Conservation (phyloP, 1,284 basidiomycete genomes). For the Sanghuangporus sanghuang region DNA sequence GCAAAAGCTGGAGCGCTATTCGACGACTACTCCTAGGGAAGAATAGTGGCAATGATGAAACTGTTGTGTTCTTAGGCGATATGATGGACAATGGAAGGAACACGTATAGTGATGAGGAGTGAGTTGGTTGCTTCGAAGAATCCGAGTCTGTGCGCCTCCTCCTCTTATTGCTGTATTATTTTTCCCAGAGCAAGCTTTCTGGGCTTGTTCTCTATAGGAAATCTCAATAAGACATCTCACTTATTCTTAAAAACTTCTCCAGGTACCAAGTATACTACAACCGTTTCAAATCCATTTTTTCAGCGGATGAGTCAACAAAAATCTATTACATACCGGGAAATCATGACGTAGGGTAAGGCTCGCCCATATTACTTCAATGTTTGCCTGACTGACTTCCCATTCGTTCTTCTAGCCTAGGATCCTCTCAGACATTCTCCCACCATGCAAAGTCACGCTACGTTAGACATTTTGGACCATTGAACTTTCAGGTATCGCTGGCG, state of each 20-base stretch:
- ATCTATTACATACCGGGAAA: slow-evolving; percentile 80
- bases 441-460: slow-evolving; percentile 58
- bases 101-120: slow-evolving; percentile 59
- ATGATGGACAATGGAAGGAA: slow-evolving; percentile 70
- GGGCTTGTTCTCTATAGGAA: neutral
- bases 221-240: neutral
- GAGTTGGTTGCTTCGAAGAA: slow-evolving; percentile 28
- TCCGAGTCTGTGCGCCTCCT: neutral
- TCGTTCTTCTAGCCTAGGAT: slow-evolving; percentile 45
- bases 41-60: slow-evolving; percentile 31
- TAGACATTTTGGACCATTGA: slow-evolving; percentile 61
- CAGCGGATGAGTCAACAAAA: slow-evolving; percentile 33
- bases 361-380: neutral
- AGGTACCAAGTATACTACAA: slow-evolving; percentile 59
- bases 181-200: neutral
- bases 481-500: slow-evolving; percentile 47
- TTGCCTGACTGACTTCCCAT: neutral
- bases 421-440: slow-evolving; percentile 47
- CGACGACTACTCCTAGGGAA: slow-evolving; percentile 44
- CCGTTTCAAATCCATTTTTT: slow-evolving; percentile 63
- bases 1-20: slow-evolving; percentile 69
- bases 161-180: neutral
- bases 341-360: slow-evolving; percentile 70
- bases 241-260: neutral
- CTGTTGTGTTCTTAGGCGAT: slow-evolving; percentile 78